Conservation (phyloP, 345 rosid species). For the Cardamine resedifolia region DNA sequence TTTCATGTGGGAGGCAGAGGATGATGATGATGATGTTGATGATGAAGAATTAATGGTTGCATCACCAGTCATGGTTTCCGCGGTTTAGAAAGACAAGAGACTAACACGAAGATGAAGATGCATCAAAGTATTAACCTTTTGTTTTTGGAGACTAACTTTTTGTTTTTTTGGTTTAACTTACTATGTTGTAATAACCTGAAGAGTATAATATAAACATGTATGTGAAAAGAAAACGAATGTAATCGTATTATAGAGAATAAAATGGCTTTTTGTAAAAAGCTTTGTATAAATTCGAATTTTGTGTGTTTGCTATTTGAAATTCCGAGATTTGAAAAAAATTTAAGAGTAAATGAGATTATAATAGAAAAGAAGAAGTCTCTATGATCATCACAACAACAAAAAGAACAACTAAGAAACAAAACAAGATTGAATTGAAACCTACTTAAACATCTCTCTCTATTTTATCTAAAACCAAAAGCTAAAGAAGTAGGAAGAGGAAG, state of each 20-base stretch:
- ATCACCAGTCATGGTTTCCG: slow-evolving; percentile 44
- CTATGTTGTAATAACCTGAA: slow-evolving; percentile 7
- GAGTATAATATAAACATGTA: slow-evolving; percentile 9
- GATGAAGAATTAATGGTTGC: background rate
- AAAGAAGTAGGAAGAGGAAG: slow-evolving; percentile 13
- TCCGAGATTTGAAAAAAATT: background rate
- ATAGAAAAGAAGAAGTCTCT: slow-evolving; percentile 8
- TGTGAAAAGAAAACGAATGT: slow-evolving; percentile 13
- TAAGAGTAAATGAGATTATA: slow-evolving; percentile 1
- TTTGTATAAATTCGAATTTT: background rate
- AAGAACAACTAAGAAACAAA: slow-evolving; percentile 22
- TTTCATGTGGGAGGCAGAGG: slow-evolving; percentile 92
- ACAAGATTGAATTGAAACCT: slow-evolving; percentile 32
- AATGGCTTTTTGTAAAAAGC: background rate
- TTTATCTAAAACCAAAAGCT: slow-evolving; percentile 37
- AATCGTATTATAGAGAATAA: slow-evolving; percentile 19
- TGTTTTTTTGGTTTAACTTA: background rate
- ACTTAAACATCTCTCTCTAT: slow-evolving; percentile 31
- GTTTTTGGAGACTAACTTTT: slow-evolving; percentile 26
- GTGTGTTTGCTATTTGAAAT: slow-evolving; percentile 3
- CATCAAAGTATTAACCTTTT: slow-evolving; percentile 3
- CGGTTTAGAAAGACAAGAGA: slow-evolving; percentile 27
- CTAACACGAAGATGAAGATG: slow-evolving; percentile 3
- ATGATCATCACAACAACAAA: slow-evolving; percentile 30
- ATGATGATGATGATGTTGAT: slow-evolving; percentile 49